Evolutionary conservation across 139 green algal genomes (phyloP).

Genomic region (Volvox africanus): DNA sequence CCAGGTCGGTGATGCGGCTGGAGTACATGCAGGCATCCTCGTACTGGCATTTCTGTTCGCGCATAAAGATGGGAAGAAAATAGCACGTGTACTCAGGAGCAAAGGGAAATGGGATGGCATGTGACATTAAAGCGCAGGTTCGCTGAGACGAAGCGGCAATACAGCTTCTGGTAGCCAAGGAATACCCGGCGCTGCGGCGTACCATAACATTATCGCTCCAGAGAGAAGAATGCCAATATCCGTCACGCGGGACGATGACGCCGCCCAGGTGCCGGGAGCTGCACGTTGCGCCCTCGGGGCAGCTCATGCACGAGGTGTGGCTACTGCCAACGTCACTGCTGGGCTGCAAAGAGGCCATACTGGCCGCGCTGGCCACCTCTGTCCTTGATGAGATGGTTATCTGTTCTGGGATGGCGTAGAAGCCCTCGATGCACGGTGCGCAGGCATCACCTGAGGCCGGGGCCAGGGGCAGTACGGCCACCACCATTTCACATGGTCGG

Average conservation of each 20-base stretch:
- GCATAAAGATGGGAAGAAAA: no score
- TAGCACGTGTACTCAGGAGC: no score
- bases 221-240: slow-evolving; percentile 17
- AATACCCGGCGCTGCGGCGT: background rate
- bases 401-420: background rate
- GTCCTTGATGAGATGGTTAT: background rate
- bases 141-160: no score
- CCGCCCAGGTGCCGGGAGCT: background rate
- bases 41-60: background rate
- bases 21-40: background rate
- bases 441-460: slow-evolving; percentile 3
- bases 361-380: background rate
- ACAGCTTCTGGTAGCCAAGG: no score
- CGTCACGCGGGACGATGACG: background rate
- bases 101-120: background rate
- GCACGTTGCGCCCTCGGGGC: slow-evolving; percentile 10
- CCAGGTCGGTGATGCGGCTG: background rate
- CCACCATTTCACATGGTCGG: no score
- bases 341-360: background rate
- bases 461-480: no score
- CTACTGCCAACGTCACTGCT: background rate
- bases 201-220: background rate
- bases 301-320: background rate
- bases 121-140: no score
- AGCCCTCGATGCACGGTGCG: background rate